A percentile compares a stretch with the other conserved stretches of the same genome.
Conservation (phyloP, 192 early-diverging fungal genomes). For the Coemansia sp. region DNA sequence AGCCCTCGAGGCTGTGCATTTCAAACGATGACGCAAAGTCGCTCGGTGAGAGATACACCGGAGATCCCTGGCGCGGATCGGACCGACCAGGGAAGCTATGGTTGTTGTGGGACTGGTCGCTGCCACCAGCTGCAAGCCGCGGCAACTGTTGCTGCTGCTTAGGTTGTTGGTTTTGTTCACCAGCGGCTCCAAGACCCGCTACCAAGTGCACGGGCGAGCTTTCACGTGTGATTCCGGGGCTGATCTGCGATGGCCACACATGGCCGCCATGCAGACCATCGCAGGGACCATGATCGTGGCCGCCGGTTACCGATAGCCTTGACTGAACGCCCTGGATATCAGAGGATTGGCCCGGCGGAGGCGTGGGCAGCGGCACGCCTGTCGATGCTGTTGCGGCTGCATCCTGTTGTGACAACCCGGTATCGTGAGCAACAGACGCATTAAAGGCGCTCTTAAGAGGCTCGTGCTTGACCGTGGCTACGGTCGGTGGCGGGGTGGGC, state of each 20-base stretch:
- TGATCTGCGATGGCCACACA: conserved; percentile 55
- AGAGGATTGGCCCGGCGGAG: conserved; percentile 1
- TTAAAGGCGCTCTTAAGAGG: conserved; percentile 1
- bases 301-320: conserved; percentile 44
- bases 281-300: conserved; percentile 32
- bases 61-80: conserved; percentile 51
- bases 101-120: neutral
- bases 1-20: conserved; percentile 29
- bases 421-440: neutral
- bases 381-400: neutral
- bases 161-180: neutral
- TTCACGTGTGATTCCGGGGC: conserved; percentile 40
- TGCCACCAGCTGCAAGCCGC: neutral
- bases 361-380: conserved; percentile 5
- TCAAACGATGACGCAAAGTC: conserved; percentile 50
- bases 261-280: conserved; percentile 27
- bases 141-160: neutral
- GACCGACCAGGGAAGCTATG: conserved; percentile 33
- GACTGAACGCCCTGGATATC: conserved; percentile 32
- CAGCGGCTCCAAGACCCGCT: neutral
- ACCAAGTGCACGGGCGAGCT: conserved; percentile 33
- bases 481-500: neutral
- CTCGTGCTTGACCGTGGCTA: conserved; percentile 1
- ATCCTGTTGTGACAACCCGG: neutral
- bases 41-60: conserved; percentile 46